Evolutionary conservation across 192 early-diverging fungal species (phyloP), one percentile per base, ranked within the genome.

Genomic region (Podila epicladia): DNA sequence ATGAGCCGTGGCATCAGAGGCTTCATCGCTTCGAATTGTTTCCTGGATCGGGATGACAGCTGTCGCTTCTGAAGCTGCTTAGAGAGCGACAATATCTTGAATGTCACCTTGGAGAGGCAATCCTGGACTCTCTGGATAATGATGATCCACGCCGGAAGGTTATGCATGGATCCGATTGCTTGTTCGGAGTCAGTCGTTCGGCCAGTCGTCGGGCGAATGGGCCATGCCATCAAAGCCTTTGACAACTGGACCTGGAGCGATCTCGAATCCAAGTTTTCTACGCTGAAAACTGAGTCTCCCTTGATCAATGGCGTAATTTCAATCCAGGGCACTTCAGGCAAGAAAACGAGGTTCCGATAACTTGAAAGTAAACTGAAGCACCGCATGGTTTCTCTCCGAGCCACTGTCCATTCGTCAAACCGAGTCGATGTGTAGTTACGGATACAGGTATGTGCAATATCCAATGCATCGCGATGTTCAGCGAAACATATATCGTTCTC

Each of bases 31-130:
- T 73, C 77, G 33, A 80, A 73, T n/a, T 73, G 77, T 32, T 69
- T 80, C n/a, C 77, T 55, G 1, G 65, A 45, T 28, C 71, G 65
- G 7, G 77, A 80, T 20, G 77, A 80, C 4, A 80, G 37, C 29
- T 72, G 65, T 7, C 71, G 71, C 32, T 68, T 33, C 6, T 49
- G 11, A 24, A 69, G 26, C 51, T 73, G 71, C 53, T 73, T 57
- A 1, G 62, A 51, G 6, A 65, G 38, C 9, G 66, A 69, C 35
- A 8, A 19, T 9, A 80, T 35, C 67, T 80, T 80, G 57, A 0
- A n/a, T 13, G 60, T 63, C 49, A 73, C 77, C 13, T 67, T 72
- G 26, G 61, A 48, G 8, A 67, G 65, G 0, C 66, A 53, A 0
- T 9, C 28, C 24, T 73, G 71, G 8, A 80, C 62, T 41, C 66